Percentiles rank a stretch among this genome's conserved stretches.
phyloP scores from a whole-genome alignment of 169 alveolate genomes.

The Plasmodium knowlesi region DNA sequence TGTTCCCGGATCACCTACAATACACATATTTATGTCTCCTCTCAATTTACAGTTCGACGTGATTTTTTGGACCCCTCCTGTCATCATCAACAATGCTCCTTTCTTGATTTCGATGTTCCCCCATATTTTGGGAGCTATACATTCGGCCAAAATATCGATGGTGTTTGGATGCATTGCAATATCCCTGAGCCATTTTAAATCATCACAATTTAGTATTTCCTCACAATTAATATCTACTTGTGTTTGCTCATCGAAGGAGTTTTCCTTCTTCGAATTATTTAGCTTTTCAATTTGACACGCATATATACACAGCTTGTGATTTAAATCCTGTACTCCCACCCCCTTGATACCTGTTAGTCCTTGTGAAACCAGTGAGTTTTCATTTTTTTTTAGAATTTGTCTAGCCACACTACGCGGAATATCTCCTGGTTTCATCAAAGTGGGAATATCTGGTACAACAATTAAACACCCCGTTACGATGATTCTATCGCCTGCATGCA shows the following conservation, averaged over 20 bases:
- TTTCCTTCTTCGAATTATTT: conserved; percentile 78
- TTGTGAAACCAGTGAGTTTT: conserved; percentile 81
- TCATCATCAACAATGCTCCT: conserved; percentile 95
- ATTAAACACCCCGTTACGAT: conserved; percentile 93
- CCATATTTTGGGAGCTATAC: conserved; percentile 96
- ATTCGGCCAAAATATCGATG: conserved; percentile 89
- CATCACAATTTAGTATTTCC: conserved; percentile 80
- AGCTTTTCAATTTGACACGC: conserved; percentile 84
- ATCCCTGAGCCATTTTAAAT: conserved; percentile 84
- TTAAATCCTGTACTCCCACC: conserved; percentile 94
- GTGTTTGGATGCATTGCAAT: conserved; percentile 85
- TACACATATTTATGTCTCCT: conserved; percentile 97
- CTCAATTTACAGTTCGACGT: conserved; percentile 94
- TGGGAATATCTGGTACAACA: conserved; percentile 97
- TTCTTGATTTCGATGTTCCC: conserved; percentile 97
- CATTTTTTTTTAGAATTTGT: conserved; percentile 80
- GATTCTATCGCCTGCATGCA: conserved; percentile 97
- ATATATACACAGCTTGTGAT: conserved; percentile 93
- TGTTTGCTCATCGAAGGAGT: conserved; percentile 74
- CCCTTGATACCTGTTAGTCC: conserved; percentile 95
- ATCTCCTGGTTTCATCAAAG: conserved; percentile 96
- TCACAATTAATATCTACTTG: conserved; percentile 79
- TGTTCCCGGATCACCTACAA: conserved; percentile 99
- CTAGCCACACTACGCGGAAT: conserved; percentile 85
- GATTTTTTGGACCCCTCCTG: conserved; percentile 97